A percentile compares a stretch with the other conserved stretches of the same genome.
These are phyloP conservation scores for Oryza longistaminata DNA, from an alignment of 176 grass and related monocot genomes.

Conservation along the genomic window DNA sequence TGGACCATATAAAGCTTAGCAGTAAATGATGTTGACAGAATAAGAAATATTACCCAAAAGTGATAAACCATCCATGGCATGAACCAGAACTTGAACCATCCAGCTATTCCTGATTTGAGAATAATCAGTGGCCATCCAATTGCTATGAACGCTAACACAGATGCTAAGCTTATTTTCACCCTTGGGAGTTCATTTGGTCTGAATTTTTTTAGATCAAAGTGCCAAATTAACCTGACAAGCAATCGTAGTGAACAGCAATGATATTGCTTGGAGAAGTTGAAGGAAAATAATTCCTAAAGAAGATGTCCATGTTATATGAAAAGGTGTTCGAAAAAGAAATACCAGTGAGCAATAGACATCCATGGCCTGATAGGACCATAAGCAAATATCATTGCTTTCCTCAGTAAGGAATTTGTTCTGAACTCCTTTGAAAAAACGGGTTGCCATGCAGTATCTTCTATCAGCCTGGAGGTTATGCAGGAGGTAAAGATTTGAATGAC, in stretches of 20 bases:
- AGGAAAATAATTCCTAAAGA: slow-evolving; percentile 19
- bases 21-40: background rate
- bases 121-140: slow-evolving; percentile 98
- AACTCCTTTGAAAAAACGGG: slow-evolving; percentile 87
- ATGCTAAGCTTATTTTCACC: slow-evolving; percentile 94
- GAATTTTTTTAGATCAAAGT: slow-evolving; percentile 91
- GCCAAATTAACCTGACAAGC: slow-evolving; percentile 75
- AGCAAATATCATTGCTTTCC: slow-evolving; percentile 89
- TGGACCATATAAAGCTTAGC: slow-evolving; percentile 4
- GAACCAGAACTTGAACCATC: slow-evolving; percentile 99
- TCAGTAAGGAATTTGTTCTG: slow-evolving; percentile 47
- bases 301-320: background rate
- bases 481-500: slow-evolving; percentile 31
- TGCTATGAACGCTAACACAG: slow-evolving; percentile 89
- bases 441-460: slow-evolving; percentile 95
- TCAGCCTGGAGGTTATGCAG: slow-evolving; percentile 56
- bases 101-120: slow-evolving; percentile 68
- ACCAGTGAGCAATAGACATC: slow-evolving; percentile 99
- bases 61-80: slow-evolving; percentile 98
- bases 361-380: slow-evolving; percentile 93
- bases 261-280: slow-evolving; percentile 9
- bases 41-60: slow-evolving; percentile 76
- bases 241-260: slow-evolving; percentile 31
- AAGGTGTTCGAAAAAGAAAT: slow-evolving; percentile 39
- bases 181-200: slow-evolving; percentile 79